A percentile compares a stretch with the other conserved stretches of the same genome.
phyloP scores from a whole-genome alignment of 148 eudicot species.

The Oxyria digyna region DNA sequence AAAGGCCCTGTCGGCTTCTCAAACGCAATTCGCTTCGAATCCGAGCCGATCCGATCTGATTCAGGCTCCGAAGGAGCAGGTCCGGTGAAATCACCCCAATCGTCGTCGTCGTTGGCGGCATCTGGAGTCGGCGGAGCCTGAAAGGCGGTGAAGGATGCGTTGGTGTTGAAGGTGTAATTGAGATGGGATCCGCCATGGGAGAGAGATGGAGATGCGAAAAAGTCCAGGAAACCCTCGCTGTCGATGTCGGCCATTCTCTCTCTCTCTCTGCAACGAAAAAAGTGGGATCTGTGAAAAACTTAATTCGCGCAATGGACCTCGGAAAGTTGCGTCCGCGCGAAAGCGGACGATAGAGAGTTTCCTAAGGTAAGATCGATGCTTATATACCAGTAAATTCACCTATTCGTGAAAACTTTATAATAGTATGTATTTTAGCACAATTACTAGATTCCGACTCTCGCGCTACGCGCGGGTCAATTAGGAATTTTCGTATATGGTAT shows the following conservation, averaged over 20 bases:
- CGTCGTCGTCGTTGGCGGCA: conserved; percentile 25
- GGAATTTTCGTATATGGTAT: too few species aligned
- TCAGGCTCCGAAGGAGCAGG: conserved; percentile 11
- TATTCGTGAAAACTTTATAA: too few species aligned
- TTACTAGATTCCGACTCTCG: too few species aligned
- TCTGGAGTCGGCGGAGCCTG: neutral
- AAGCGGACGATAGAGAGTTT: neutral
- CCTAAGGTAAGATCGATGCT: neutral
- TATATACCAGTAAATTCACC: neutral
- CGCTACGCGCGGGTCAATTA: too few species aligned
- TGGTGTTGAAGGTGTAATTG: conserved; percentile 9
- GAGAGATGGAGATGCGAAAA: conserved; percentile 28
- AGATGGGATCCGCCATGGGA: conserved; percentile 1
- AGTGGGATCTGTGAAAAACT: neutral
- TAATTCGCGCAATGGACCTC: neutral
- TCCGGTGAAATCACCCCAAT: conserved; percentile 49
- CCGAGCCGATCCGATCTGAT: neutral
- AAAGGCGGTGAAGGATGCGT: conserved; percentile 14
- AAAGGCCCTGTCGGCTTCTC: conserved; percentile 48
- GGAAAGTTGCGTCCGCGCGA: neutral
- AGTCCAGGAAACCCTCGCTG: conserved; percentile 47
- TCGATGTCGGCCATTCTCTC: conserved; percentile 24
- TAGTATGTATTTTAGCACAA: too few species aligned
- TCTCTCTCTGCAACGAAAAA: conserved; percentile 2
- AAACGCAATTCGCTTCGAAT: conserved; percentile 5